phyloP scores from a whole-genome alignment of 257 asterid species.

The Eucommia ulmoides region DNA sequence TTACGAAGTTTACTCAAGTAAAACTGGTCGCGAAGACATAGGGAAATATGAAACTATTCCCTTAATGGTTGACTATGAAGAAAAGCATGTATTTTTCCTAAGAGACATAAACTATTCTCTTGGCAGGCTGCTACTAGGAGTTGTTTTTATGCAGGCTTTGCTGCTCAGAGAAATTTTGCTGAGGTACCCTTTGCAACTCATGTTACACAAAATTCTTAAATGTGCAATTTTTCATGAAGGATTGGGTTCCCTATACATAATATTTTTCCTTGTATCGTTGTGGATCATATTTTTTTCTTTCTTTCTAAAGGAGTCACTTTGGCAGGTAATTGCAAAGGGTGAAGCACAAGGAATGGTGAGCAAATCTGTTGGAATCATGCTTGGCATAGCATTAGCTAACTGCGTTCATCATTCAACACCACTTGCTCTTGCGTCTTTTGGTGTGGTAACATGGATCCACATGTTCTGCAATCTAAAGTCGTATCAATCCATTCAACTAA shows the following conservation, averaged over 20 bases:
- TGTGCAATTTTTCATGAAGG: neutral
- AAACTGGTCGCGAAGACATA: no score
- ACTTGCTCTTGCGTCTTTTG: constrained; percentile 80
- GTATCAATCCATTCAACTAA: constrained; percentile 88
- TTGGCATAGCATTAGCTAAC: constrained; percentile 82
- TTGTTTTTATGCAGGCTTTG: constrained; percentile 97
- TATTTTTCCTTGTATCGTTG: neutral
- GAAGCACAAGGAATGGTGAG: constrained; percentile 99
- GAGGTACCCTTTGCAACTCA: constrained; percentile 38
- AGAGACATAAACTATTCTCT: neutral
- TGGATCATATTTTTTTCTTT: neutral
- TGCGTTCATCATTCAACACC: constrained; percentile 73
- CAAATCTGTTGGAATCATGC: constrained; percentile 84
- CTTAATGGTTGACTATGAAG: no score
- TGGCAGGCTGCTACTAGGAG: constrained; percentile 94
- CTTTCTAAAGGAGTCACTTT: constrained; percentile 8
- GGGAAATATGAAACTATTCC: no score
- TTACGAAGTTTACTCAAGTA: no score
- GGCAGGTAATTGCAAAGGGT: constrained; percentile 96
- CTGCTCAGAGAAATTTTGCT: constrained; percentile 96
- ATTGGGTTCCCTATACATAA: neutral
- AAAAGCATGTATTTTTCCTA: neutral
- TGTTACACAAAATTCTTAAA: neutral
- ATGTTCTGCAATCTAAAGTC: constrained; percentile 97
- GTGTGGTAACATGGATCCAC: constrained; percentile 81